A percentile compares a stretch with the other conserved stretches of the same genome.
Conservation (phyloP, 2,329 filamentous ascomycete species). For the Phoma sp. region DNA sequence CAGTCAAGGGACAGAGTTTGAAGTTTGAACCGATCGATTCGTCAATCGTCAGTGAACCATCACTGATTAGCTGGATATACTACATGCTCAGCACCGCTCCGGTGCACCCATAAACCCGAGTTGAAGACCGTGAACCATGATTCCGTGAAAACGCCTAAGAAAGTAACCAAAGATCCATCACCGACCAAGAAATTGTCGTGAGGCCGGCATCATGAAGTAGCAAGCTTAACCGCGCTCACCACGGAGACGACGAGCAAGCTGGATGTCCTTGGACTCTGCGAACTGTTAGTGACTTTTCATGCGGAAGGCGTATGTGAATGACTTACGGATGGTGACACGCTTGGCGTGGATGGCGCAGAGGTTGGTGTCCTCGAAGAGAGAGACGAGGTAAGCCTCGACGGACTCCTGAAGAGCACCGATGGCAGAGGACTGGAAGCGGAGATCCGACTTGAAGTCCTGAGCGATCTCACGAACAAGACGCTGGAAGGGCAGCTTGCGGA, state of each 20-base stretch:
- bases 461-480: constrained; percentile 82
- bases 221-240: constrained; percentile 60
- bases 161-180: constrained; percentile 38
- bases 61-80: constrained; percentile 50
- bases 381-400: constrained; percentile 93
- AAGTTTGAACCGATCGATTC: constrained; percentile 44
- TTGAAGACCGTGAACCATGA: constrained; percentile 48
- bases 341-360: constrained; percentile 97
- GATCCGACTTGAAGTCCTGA: constrained; percentile 68
- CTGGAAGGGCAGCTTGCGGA: constrained; percentile 81
- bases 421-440: constrained; percentile 96
- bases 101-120: constrained; percentile 47
- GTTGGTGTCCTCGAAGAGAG: constrained; percentile 96
- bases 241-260: constrained; percentile 73
- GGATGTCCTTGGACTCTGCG: constrained; percentile 93
- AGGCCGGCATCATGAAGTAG: constrained; percentile 30
- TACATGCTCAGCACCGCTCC: constrained; percentile 48
- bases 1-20: constrained; percentile 7
- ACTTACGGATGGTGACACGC: constrained; percentile 78
- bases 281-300: constrained; percentile 27
- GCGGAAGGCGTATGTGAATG: background rate
- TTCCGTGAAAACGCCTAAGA: constrained; percentile 45
- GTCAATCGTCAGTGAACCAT: constrained; percentile 42
- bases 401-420: constrained; percentile 94
- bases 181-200: constrained; percentile 36